Conservation (phyloP, 768 basidiomycete species). For the Boletales sp. region DNA sequence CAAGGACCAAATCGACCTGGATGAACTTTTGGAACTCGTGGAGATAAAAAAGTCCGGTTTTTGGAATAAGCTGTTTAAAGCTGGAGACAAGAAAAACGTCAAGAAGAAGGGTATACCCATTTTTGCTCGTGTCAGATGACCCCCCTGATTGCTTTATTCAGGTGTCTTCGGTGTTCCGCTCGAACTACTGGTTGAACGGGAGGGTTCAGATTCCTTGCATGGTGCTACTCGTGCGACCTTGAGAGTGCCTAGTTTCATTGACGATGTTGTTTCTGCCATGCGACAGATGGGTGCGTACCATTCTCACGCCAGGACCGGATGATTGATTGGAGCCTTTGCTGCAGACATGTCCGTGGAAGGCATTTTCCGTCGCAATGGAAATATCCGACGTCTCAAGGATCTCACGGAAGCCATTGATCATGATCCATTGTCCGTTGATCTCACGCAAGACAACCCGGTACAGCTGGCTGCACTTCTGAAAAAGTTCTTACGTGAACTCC, state of each 20-base stretch:
- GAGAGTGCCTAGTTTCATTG: constrained; percentile 94
- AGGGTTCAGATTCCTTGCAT: constrained; percentile 92
- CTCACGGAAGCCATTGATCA: constrained; percentile 90
- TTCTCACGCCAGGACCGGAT: constrained; percentile 1
- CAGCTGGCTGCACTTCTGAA: constrained; percentile 96
- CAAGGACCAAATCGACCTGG: constrained; percentile 80
- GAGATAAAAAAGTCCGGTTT: constrained; percentile 91
- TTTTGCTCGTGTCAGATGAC: background rate
- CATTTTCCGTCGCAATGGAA: constrained; percentile 97
- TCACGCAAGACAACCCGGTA: constrained; percentile 92
- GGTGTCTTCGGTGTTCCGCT: constrained; percentile 93
- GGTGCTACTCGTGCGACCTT: constrained; percentile 84
- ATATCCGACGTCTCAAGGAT: constrained; percentile 89
- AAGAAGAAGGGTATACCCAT: constrained; percentile 76
- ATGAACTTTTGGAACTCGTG: constrained; percentile 90
- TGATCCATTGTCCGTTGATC: constrained; percentile 88
- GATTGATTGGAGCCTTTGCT: constrained; percentile 3
- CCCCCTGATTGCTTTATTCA: constrained; percentile 28
- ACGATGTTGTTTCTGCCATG: constrained; percentile 98
- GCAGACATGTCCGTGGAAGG: constrained; percentile 98
- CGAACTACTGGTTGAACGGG: constrained; percentile 88
- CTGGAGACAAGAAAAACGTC: constrained; percentile 83
- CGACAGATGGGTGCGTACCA: constrained; percentile 86
- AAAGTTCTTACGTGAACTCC: constrained; percentile 94
- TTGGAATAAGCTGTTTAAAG: constrained; percentile 96